Evolutionary conservation across 1,284 basidiomycete genomes (phyloP).

Genomic region (Moniliella sp.): DNA sequence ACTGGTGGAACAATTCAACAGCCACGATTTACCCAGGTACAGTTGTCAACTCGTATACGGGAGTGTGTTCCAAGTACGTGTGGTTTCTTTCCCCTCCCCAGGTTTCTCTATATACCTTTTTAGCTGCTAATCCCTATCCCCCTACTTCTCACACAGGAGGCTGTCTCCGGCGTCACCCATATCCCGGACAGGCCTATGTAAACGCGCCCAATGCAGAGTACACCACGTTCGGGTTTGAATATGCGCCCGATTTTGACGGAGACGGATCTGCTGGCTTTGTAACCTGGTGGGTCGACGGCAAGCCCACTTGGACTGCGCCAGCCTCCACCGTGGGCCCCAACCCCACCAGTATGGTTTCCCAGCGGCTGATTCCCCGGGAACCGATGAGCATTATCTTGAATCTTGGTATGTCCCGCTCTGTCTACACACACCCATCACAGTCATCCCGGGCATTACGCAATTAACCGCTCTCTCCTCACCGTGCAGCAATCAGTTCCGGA

Average conservation of each 20-base stretch:
- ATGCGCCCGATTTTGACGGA: conserved; percentile 20
- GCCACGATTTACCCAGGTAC: neutral
- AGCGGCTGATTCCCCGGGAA: conserved; percentile 21
- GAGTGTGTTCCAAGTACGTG: conserved; percentile 2
- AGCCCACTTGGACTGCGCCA: conserved; percentile 21
- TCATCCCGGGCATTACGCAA: too few relatives aligned
- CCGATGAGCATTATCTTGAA: conserved; percentile 24
- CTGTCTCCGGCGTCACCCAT: conserved; percentile 20
- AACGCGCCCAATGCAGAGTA: conserved; percentile 6
- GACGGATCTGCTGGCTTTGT: conserved; percentile 13
- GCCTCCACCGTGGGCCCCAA: conserved; percentile 9
- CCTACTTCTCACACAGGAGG: conserved; percentile 28
- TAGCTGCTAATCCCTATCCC: neutral
- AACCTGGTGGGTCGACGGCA: conserved; percentile 28
- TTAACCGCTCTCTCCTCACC: too few relatives aligned
- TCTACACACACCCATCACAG: too few relatives aligned
- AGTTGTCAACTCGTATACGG: too few relatives aligned
- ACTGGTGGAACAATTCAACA: conserved; percentile 5
- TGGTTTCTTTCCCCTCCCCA: neutral
- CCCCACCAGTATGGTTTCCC: conserved; percentile 9
- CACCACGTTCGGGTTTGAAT: conserved; percentile 27
- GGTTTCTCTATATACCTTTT: neutral
- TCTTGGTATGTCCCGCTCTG: conserved; percentile 15
- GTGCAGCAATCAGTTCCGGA: too few relatives aligned
- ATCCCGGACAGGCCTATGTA: conserved; percentile 21